Percentiles rank a stretch among this genome's conserved stretches.
phyloP scores from a whole-genome alignment of 2,329 filamentous ascomycete species.

The Gyromitra esculenta region DNA sequence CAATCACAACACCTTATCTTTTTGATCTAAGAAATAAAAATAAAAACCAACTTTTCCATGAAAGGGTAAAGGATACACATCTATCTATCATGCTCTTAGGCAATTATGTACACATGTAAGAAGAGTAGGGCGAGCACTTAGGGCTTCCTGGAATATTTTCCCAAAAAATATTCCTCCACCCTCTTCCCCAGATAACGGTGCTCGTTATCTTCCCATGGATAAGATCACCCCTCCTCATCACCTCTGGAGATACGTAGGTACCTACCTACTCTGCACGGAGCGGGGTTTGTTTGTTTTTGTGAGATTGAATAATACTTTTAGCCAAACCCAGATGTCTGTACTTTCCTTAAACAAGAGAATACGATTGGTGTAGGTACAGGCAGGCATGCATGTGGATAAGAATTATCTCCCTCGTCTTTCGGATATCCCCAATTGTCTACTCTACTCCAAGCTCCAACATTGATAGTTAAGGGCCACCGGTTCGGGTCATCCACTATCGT shows the following conservation, averaged over 20 bases:
- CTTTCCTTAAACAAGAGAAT: constrained; percentile 24
- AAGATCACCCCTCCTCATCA: neutral
- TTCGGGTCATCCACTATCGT: constrained; percentile 35
- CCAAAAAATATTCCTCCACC: neutral
- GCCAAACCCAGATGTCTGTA: constrained; percentile 26
- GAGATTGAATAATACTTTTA: constrained; percentile 23
- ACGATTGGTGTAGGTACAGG: neutral
- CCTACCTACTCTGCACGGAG: neutral
- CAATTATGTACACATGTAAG: neutral
- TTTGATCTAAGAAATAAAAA: neutral
- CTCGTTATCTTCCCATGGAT: constrained; percentile 6
- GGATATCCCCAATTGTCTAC: constrained; percentile 15
- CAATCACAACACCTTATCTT: constrained; percentile 3
- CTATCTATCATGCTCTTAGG: neutral
- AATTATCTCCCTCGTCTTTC: neutral
- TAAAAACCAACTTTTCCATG: neutral
- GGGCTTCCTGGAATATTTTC: neutral
- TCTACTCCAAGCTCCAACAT: constrained; percentile 15
- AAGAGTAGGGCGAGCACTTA: neutral
- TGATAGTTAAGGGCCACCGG: constrained; percentile 16
- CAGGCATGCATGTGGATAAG: constrained; percentile 21
- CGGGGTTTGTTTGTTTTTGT: constrained; percentile 13
- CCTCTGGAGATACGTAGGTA: neutral
- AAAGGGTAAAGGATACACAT: neutral
- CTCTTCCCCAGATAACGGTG: constrained; percentile 8